A percentile compares a stretch with the other conserved stretches of the same genome.
These are phyloP conservation scores for Nakataea oryzae DNA, from an alignment of 2,329 filamentous ascomycete genomes.

Conservation along the genomic window DNA sequence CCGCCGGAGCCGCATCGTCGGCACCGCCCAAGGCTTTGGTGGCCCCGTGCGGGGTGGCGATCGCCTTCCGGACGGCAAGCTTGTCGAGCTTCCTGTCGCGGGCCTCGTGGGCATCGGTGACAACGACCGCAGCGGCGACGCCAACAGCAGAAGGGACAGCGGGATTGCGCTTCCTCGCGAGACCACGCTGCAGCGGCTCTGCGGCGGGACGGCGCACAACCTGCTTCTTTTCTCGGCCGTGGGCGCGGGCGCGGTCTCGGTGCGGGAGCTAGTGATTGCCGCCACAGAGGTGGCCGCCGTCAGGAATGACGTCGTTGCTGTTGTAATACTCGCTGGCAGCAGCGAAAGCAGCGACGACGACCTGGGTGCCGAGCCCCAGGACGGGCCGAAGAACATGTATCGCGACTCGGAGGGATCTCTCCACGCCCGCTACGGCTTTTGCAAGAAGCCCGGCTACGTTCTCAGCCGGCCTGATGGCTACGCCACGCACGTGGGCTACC, in stretches of 20 bases:
- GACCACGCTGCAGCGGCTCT: conserved; percentile 15
- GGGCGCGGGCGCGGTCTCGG: conserved; percentile 7
- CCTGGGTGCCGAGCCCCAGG: conserved; percentile 6
- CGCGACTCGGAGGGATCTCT: conserved; percentile 14
- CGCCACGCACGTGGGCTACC: conserved; percentile 18
- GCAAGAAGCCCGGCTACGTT: conserved; percentile 13
- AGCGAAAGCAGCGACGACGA: conserved; percentile 1
- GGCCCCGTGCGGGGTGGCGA: conserved; percentile 33
- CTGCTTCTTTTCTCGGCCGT: conserved; percentile 20
- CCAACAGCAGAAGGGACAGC: neutral
- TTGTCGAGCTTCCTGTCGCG: conserved; percentile 9
- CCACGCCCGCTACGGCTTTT: conserved; percentile 18
- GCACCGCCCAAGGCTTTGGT: conserved; percentile 16
- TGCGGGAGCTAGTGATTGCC: conserved; percentile 9
- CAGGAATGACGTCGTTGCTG: conserved; percentile 6
- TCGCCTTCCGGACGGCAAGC: conserved; percentile 28
- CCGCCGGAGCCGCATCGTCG: conserved; percentile 24
- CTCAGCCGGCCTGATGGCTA: conserved; percentile 21
- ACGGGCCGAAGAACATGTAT: conserved; percentile 5
- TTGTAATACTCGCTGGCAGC: neutral
- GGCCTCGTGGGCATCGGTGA: conserved; percentile 3
- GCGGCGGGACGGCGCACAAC: conserved; percentile 15
- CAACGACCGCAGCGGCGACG: neutral
- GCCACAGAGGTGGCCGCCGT: conserved; percentile 9
- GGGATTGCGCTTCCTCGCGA: neutral